These are phyloP conservation scores for Endocalyx cinctus DNA, from an alignment of 2,329 filamentous ascomycete genomes.

Conservation along the genomic window DNA sequence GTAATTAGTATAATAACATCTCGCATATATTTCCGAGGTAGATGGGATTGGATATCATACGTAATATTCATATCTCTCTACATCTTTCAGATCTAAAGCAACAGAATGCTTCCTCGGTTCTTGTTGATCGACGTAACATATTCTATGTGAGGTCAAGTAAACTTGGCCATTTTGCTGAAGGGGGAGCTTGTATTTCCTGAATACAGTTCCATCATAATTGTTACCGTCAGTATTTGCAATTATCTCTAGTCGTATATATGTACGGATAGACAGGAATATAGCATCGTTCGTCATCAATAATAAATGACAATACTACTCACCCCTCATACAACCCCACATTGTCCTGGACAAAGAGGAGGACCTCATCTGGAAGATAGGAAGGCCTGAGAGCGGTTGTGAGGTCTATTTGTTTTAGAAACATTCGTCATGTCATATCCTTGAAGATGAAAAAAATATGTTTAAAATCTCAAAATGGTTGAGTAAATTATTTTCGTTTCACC, in stretches of 20 bases:
- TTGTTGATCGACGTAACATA: constrained; percentile 88
- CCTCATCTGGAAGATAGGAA: constrained; percentile 87
- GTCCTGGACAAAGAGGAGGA: constrained; percentile 93
- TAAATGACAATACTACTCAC: constrained; percentile 46
- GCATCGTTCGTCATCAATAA: no score
- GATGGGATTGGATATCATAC: no score
- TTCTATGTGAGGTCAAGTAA: constrained; percentile 91
- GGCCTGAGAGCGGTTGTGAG: constrained; percentile 94
- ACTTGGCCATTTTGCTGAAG: constrained; percentile 94
- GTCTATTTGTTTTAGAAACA: constrained; percentile 96
- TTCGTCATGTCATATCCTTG: constrained; percentile 74
- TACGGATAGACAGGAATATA: no score
- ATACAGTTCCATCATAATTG: no score
- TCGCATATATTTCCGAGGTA: no score
- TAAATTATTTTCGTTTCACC: no score
- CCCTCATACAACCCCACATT: constrained; percentile 96
- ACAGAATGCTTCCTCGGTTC: constrained; percentile 82
- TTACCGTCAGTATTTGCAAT: no score
- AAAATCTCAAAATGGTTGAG: no score
- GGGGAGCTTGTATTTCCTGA: constrained; percentile 89
- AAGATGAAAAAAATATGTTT: no score
- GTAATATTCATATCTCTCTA: constrained; percentile 88
- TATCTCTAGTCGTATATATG: no score
- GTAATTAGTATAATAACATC: neutral
- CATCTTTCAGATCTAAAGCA: constrained; percentile 81